Evolutionary conservation across 2,329 filamentous ascomycete species (phyloP).

Genomic region (Chaetomium olivaceum): DNA sequence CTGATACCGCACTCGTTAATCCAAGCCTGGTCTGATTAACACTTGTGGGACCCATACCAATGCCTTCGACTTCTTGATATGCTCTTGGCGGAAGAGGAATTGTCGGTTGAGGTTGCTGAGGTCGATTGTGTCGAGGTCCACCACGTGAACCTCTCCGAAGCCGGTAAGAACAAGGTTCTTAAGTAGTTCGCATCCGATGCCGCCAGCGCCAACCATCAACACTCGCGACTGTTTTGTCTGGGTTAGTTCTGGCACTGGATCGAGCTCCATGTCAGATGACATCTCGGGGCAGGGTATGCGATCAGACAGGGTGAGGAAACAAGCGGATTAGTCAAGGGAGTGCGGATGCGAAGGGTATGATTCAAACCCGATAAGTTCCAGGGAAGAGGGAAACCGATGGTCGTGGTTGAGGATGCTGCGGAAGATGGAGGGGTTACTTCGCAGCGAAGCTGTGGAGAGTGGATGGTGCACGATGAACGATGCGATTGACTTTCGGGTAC

Average conservation of each 20-base stretch:
- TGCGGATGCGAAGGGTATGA: not conserved
- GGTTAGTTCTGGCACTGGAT: conserved; percentile 38
- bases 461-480: not conserved
- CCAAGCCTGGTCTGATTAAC: not conserved
- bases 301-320: not conserved
- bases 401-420: not conserved
- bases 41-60: conserved; percentile 61
- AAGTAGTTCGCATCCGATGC: conserved; percentile 94
- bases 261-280: conserved; percentile 12
- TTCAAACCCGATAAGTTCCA: not conserved
- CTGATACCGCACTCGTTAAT: conserved; percentile 45
- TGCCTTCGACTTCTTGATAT: conserved; percentile 97
- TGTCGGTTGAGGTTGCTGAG: conserved; percentile 96
- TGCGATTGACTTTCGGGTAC: conserved; percentile 28
- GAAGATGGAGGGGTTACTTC: not conserved
- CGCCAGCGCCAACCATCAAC: conserved; percentile 92
- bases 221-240: conserved; percentile 67
- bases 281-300: conserved; percentile 5
- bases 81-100: conserved; percentile 93
- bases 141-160: conserved; percentile 90
- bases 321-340: not conserved
- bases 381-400: not conserved
- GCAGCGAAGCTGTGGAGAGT: not conserved
- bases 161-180: conserved; percentile 93
- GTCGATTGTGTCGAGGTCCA: conserved; percentile 98